Conservation (phyloP, 2,329 filamentous ascomycete genomes). For the Aspergillus spinulosporus region DNA sequence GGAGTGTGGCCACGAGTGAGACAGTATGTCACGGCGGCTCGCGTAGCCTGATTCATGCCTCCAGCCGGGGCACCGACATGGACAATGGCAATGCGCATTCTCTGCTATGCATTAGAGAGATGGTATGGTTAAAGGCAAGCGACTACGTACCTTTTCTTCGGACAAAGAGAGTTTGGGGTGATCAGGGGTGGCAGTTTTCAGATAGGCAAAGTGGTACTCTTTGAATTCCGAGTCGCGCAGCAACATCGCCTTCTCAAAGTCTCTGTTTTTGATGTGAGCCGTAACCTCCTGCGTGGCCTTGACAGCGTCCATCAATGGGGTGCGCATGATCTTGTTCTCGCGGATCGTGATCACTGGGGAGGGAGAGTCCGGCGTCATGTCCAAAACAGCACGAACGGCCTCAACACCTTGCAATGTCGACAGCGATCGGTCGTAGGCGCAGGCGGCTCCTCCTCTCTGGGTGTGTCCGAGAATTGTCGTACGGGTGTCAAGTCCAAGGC, state of each 20-base stretch:
- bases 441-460: slow-evolving; percentile 90
- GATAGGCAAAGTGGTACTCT: slow-evolving; percentile 87
- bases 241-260: slow-evolving; percentile 84
- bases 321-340: slow-evolving; percentile 95
- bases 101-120: slow-evolving; percentile 48
- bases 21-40: slow-evolving; percentile 91
- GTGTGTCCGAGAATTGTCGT: slow-evolving; percentile 96
- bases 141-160: slow-evolving; percentile 62
- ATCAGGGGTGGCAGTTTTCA: slow-evolving; percentile 83
- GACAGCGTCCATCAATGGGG: slow-evolving; percentile 86
- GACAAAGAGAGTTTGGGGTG: slow-evolving; percentile 69
- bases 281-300: slow-evolving; percentile 81
- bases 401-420: slow-evolving; percentile 92
- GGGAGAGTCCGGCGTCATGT: slow-evolving; percentile 82
- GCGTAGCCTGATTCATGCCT: slow-evolving; percentile 96
- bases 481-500: slow-evolving; percentile 82
- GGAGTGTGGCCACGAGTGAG: slow-evolving; percentile 88
- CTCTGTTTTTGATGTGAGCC: slow-evolving; percentile 75
- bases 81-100: slow-evolving; percentile 92
- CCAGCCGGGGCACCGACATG: slow-evolving; percentile 95
- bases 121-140: background rate
- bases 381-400: slow-evolving; percentile 86
- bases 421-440: slow-evolving; percentile 91
- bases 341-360: slow-evolving; percentile 95
- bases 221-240: slow-evolving; percentile 90